These are phyloP conservation scores for Tricholomella constricta DNA, from an alignment of 768 basidiomycete genomes.

Conservation along the genomic window DNA sequence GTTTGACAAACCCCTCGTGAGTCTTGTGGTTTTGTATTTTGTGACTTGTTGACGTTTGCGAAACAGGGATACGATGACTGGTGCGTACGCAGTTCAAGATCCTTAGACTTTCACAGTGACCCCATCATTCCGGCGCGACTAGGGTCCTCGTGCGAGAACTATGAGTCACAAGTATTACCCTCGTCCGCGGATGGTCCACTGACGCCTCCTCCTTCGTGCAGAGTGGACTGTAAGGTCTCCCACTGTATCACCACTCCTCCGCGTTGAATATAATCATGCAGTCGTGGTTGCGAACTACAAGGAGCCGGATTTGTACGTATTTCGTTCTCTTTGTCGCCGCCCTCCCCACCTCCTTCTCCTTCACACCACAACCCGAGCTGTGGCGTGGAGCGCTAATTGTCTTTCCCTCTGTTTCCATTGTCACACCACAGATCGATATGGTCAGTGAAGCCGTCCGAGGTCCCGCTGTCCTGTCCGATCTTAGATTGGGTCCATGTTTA, in stretches of 20 bases:
- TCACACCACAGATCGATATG: conserved; percentile 73
- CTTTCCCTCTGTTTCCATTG: not conserved
- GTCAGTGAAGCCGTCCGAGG: conserved; percentile 42
- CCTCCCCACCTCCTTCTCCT: too few relatives aligned
- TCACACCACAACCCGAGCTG: not conserved
- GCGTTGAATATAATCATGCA: conserved; percentile 24
- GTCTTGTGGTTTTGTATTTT: too few relatives aligned
- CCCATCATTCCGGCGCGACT: not conserved
- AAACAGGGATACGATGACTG: conserved; percentile 43
- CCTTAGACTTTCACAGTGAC: not conserved
- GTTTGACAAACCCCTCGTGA: conserved; percentile 77
- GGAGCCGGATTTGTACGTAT: conserved; percentile 82
- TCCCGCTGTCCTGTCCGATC: conserved; percentile 1
- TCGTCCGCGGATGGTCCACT: too few relatives aligned
- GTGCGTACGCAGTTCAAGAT: conserved; percentile 25
- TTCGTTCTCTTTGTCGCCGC: too few relatives aligned
- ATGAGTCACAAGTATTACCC: too few relatives aligned
- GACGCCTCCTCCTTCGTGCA: conserved; percentile 24
- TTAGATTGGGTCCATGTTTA: conserved; percentile 16
- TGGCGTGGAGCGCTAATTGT: not conserved
- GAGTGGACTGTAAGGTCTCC: conserved; percentile 67
- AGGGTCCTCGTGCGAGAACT: conserved; percentile 76
- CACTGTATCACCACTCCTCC: too few relatives aligned
- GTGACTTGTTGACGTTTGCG: not conserved
- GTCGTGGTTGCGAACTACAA: conserved; percentile 75